Base-by-base conservation (phyloP, 2,329 filamentous ascomycete species). In the Metarhizium album region DNA sequence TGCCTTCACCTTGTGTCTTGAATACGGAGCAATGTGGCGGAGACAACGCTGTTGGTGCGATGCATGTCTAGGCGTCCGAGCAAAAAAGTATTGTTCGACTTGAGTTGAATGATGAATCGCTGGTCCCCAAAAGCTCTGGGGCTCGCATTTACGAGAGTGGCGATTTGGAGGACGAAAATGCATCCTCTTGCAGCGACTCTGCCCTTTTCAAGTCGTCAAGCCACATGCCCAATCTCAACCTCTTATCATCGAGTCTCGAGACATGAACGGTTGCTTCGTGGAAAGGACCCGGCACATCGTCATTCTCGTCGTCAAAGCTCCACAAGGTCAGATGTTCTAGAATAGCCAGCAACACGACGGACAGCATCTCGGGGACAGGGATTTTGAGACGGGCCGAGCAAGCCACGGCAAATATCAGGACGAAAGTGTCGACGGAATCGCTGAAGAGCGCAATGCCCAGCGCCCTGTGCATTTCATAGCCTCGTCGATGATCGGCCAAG, bases 391-490 rank as follows among this genome's bases (percentile, higher is more conserved):
- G 58, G 22, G 58, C 55, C 1, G 60, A 60, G 59, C 62, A 64
- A 1, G 63, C 64, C 18, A 62, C 63, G 20, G 62, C 63, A 48
- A 67, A 66, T 46, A 67, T 64, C 48, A 66, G 57, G 38, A 65
- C 59, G 27, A 64, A 65, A 5, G 64, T 61, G 55, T 66, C 64
- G 42, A 64, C 58, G 52, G 62, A 62, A 57, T 67, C 64, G 54
- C 62, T 64, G 22, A 65, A 59, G 4, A 67, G 55, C 40, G 59
- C 63, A 23, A 58, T 56, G 11, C 60, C 59, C 29, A 67, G 55
- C 3, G 64, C 63, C 48, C 64, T 60, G 33, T 59, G 58, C 4
- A 62, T 54, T 46, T 66, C 64, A 46, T 59, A 58, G 18, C 50
- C 20, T 52, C 55, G 23, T 37, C 49, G 40, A 46, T 3, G 3